These are phyloP conservation scores for Helminthosporium solani DNA, from an alignment of 2,329 filamentous ascomycete species.

Conservation along the genomic window DNA sequence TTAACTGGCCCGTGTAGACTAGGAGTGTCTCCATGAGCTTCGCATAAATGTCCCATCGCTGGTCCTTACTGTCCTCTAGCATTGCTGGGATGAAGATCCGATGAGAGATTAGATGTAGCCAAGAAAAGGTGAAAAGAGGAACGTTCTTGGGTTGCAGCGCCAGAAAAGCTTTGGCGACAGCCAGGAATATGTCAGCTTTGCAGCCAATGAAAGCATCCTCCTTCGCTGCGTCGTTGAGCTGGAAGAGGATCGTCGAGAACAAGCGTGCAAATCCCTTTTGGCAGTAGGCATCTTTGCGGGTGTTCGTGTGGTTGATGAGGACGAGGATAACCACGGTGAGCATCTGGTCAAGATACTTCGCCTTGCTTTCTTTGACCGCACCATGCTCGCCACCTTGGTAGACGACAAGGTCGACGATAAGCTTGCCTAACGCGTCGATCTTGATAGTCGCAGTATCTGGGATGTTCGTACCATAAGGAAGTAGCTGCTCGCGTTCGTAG, in stretches of 20 bases:
- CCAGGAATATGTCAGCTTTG: conserved; percentile 68
- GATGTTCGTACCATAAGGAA: conserved; percentile 56
- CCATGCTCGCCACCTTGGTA: conserved; percentile 64
- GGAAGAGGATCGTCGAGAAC: conserved; percentile 79
- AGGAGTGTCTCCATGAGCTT: conserved; percentile 73
- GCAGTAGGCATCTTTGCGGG: conserved; percentile 77
- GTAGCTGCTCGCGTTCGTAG: conserved; percentile 70
- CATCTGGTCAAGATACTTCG: conserved; percentile 73
- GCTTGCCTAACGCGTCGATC: conserved; percentile 78
- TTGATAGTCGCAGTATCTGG: conserved; percentile 62
- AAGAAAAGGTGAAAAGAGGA: conserved; percentile 81
- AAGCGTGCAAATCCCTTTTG: conserved; percentile 89
- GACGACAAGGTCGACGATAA: conserved; percentile 74
- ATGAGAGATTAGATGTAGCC: conserved; percentile 81
- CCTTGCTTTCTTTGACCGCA: conserved; percentile 62
- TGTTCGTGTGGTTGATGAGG: conserved; percentile 81
- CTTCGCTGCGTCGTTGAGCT: conserved; percentile 63
- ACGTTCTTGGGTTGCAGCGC: conserved; percentile 74
- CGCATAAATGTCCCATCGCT: conserved; percentile 75
- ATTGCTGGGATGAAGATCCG: conserved; percentile 80
- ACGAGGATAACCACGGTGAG: conserved; percentile 77
- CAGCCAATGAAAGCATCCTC: conserved; percentile 50
- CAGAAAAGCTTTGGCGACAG: conserved; percentile 69
- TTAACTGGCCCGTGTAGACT: conserved; percentile 72
- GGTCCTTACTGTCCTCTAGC: conserved; percentile 59